Base-by-base conservation (phyloP, 495 filamentous ascomycete species). In the Trichodelitschia bisporula region DNA sequence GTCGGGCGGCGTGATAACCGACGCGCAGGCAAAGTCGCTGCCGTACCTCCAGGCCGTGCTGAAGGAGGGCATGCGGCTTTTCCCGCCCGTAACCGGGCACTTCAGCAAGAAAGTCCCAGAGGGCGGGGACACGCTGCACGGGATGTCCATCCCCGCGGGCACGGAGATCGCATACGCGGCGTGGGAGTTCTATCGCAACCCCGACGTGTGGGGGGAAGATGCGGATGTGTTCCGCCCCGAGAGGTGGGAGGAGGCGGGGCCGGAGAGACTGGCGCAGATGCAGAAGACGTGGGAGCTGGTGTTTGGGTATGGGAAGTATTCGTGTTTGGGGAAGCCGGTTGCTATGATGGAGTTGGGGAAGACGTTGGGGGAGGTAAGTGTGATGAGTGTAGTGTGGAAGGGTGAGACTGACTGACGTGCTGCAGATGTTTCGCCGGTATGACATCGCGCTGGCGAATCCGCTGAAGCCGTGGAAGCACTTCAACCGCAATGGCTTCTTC, bases 301-400 rank as follows among this genome's bases (percentile, higher is more conserved):
- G 41, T 58, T 57, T 32, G 50, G 54, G 0, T 36, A 43, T 19
- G 55, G 52, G 0, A 36, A 42, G 15, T 54, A 40, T 19, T 36
- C 39, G 33, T 58, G 54, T 32, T 28, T 58, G 15, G 55, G 55
- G 0, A 44, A 40, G 29, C 16, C 39, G 6, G 43, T 56, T 35
- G 55, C 54, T 3, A 38, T 38, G 20, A 46, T 54, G 32, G 50
- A 66, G 43, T 34, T 64, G 17, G 54, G 55, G 24, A 72, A 72
- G 48, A 38, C 57, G 2, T 50, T 67, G 28, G 53, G 66, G 18
- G 61, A 69, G n/a, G n/a, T n/a, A n/a, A n/a, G n/a, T n/a, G n/a
- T n/a, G n/a, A n/a, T n/a, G n/a, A n/a, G n/a, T n/a, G n/a, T n/a
- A n/a, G n/a, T n/a, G n/a, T n/a, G n/a, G n/a, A n/a, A n/a, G n/a